Evolutionary conservation across 495 filamentous ascomycete species (phyloP), one percentile per base, ranked within the genome.

Genomic region (Neurospora intermedia): DNA sequence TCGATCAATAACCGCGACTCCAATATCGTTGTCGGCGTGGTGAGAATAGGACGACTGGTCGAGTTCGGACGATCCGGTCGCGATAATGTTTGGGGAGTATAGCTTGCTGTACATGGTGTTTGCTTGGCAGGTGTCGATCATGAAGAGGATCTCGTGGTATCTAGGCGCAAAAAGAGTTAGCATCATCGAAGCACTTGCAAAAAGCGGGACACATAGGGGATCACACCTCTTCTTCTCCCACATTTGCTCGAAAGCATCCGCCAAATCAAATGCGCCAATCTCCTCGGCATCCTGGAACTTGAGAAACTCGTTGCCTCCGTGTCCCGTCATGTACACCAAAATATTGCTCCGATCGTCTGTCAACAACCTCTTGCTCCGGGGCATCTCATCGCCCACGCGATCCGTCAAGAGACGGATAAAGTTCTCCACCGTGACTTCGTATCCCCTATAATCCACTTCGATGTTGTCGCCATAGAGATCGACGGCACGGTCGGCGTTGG

Each of bases 61-160:
- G 71, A 97, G 91, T 81, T 94, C 94, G 43, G 91, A 94, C 71
- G 92, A 95, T 9, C 96, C 96, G 0, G 96, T 99, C 2, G 96
- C 96, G 73, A 99, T 91, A 76, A 99, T 97, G 73, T 97, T 97
- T 35, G 96, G 94, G 35, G 92, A 95, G 85, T 98, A 98, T 81
- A 99, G 92, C 81, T 97, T 95, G 78, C 89, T 93, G 84, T 97
- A 99, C 93, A 99, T 97, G 15, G 96, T 99, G 77, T 99, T 99
- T 45, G 96, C 96, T 83, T 99, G 96, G 83, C 96, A 99, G 0
- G 96, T 99, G 83, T 99, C 96, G 83, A 99, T 98, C 96, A 99
- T 99, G 85, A 99, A 99, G 72, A 99, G 88, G 75, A 99, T 88
- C 81, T 99, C 96, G 77, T 98, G 93, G 80, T 94, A 94, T 78